Evolutionary conservation across 1,139 yeast genomes (phyloP), one percentile per base, ranked within the genome.

Genomic region (Kodamaea derodonti): DNA sequence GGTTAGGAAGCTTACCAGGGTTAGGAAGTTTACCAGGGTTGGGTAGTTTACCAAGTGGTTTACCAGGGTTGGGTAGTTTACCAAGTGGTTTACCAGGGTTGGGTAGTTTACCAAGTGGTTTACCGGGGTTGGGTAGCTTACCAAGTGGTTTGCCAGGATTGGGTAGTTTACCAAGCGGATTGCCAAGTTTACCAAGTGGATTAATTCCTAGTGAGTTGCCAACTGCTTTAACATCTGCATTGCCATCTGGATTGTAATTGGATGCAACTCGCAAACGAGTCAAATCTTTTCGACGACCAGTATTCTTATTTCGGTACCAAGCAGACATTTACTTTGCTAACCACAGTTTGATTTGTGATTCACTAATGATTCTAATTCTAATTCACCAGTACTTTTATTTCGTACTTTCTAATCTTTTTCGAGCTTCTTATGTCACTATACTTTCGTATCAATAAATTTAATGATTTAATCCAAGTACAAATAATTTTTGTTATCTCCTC

Each of bases 201-300:
- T 28, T 28, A 24, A 15, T 20, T n/a, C 24, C 24, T 12, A 28
- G 14, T 13, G 31, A 24, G 12, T 17, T 28, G 23, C 31, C 31
- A 9, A 28, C 14, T 14, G 29, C 18, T n/a, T 13, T 27, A 13
- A 11, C 17, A 14, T 3, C 20, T 9, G 20, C 20, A 7, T 28
- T 28, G 14, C 31, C 31, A 11, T 10, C 14, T 12, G 24, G 24
- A 4, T 13, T 18, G 22, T n/a, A n/a, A n/a, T n/a, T n/a, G n/a
- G n/a, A n/a, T n/a, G n/a, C n/a, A n/a, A n/a, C n/a, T n/a, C n/a
- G n/a, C n/a, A n/a, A n/a, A n/a, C n/a, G n/a, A n/a, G n/a, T n/a
- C n/a, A n/a, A n/a, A n/a, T n/a, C n/a, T n/a, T n/a, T n/a, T n/a
- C n/a, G n/a, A n/a, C n/a, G n/a, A n/a, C n/a, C n/a, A n/a, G n/a